Base-by-base conservation (phyloP, 129 eudicot genomes). In the Scalesia atractyloides region DNA sequence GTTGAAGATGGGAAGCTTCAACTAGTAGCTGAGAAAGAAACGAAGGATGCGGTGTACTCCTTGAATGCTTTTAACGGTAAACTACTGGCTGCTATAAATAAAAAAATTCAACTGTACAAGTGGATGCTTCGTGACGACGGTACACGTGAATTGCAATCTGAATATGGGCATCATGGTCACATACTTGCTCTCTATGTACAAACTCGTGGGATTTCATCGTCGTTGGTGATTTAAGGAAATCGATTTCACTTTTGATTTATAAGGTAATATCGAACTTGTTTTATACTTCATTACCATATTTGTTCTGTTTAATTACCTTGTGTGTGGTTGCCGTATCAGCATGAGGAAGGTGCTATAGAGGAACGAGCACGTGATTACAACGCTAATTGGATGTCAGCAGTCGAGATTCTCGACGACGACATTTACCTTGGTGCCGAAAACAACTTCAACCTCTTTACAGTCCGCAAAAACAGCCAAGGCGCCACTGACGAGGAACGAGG, bases 61-160 rank as follows among this genome's bases (percentile, higher is more conserved):
- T 85, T 92, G n/a, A 89, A 92, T 78, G 89, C 98, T 51, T 92
- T 92, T 39, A 92, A 89, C 33, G 98, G 98, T 17, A 92, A 92
- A 81, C 83, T 92, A 17, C 89, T 92, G 56, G 98, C 96, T 80
- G 98, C 96, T 5, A 92, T 92, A 58, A 92, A 92, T 83, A 96
- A 92, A 77, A 92, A 92, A 79, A 92, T 92, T 76, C 98, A 92
- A 75, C 69, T 92, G 74, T 92, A 92, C 75, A 92, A 89, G 75
- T 92, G 98, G 98, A 85, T 86, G 98, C 98, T 86, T 17, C 94
- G 98, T 15, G 98, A 89, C 44, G 98, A 89, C 74, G 98, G 98
- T 64, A 83, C 88, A 24, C 95, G 85, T 3, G 96, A 93, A 49
- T 77, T 93, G 77, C 98, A 89, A 74, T 85, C 96, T 49, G 98